Evolutionary conservation across 2,329 filamentous ascomycete species (phyloP).

Genomic region (Scedosporium boydii): DNA sequence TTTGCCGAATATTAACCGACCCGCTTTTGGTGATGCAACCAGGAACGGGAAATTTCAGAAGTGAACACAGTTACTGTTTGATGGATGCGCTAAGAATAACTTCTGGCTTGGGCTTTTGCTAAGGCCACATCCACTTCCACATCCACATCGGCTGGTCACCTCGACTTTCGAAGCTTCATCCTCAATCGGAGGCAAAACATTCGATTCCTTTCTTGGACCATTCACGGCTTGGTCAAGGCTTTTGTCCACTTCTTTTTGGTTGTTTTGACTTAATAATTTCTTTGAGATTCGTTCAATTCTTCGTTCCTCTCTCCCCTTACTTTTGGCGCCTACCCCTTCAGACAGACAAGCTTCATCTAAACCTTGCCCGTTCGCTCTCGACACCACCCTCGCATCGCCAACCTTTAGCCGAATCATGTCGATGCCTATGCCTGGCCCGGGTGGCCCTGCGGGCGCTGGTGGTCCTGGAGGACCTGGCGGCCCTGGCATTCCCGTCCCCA

Average conservation of each 20-base stretch:
- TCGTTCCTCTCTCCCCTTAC: background rate
- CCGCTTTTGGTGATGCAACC: background rate
- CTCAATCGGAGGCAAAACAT: background rate
- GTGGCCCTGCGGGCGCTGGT: constrained; percentile 14
- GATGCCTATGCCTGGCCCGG: constrained; percentile 15
- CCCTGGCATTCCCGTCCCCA: constrained; percentile 20
- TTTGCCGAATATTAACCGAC: background rate
- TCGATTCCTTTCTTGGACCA: background rate
- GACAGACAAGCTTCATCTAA: background rate
- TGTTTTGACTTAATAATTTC: background rate
- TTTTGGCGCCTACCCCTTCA: background rate
- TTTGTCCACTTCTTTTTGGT: background rate
- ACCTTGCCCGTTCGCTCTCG: background rate
- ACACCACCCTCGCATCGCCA: background rate
- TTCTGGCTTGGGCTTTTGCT: background rate
- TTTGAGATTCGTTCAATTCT: background rate
- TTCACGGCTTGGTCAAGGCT: background rate
- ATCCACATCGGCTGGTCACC: background rate
- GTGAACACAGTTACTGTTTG: constrained; percentile 6
- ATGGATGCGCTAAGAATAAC: background rate
- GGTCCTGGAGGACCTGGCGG: constrained; percentile 6
- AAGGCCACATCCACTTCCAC: constrained; percentile 4
- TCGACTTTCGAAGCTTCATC: background rate
- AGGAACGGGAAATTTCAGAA: background rate
- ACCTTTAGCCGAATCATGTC: background rate